phyloP scores from a whole-genome alignment of 352 stramenopile species.

The Pythium aquatile region DNA sequence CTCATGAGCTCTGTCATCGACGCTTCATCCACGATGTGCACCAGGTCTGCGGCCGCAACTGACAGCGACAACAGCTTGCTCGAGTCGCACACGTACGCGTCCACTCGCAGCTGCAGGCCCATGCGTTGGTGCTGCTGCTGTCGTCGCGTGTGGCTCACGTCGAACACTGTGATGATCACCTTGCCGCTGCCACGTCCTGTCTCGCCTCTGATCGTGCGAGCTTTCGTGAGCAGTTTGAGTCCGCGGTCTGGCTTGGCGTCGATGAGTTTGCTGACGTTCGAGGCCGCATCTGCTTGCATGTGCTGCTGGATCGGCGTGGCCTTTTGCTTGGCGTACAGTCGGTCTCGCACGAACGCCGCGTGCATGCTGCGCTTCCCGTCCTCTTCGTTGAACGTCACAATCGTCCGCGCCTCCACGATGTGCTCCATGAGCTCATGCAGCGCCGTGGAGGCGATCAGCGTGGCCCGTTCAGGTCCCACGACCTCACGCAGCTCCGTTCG shows the following conservation, averaged over 20 bases:
- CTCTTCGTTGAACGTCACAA: conserved; percentile 26
- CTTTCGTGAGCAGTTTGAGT: conserved; percentile 56
- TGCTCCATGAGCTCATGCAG: conserved; percentile 51
- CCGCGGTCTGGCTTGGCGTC: conserved; percentile 46
- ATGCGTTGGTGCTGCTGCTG: background rate
- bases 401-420: conserved; percentile 48
- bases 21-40: conserved; percentile 39
- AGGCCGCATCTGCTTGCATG: conserved; percentile 29
- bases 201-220: conserved; percentile 30
- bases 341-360: conserved; percentile 50
- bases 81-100: conserved; percentile 60
- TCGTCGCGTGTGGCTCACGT: conserved; percentile 29
- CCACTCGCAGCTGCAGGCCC: conserved; percentile 39
- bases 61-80: conserved; percentile 48
- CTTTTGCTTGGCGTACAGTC: conserved; percentile 70
- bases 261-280: conserved; percentile 62
- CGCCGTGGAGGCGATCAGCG: conserved; percentile 39
- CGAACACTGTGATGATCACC: conserved; percentile 64
- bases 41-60: conserved; percentile 40
- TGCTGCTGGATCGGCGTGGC: conserved; percentile 45
- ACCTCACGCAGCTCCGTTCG: conserved; percentile 55
- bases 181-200: conserved; percentile 20
- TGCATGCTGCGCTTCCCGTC: conserved; percentile 22
- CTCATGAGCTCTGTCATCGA: background rate
- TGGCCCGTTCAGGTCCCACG: conserved; percentile 48